Conservation (phyloP, 805 yeast genomes). For the Kregervanrija fluxuum region DNA sequence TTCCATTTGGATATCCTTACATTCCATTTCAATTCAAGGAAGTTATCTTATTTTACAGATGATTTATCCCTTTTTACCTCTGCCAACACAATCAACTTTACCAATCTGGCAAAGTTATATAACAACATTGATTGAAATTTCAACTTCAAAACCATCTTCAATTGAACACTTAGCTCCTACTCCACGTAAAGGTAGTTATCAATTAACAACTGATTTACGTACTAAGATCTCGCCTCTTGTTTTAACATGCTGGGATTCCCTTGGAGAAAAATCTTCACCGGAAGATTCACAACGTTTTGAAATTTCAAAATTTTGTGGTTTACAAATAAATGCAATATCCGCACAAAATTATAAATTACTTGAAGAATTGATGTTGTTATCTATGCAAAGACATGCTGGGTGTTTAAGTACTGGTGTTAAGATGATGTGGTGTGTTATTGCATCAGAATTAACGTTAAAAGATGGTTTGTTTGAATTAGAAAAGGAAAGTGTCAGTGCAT, state of each 20-base stretch:
- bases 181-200: constrained; percentile 63
- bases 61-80: constrained; percentile 45
- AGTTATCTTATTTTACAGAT: constrained; percentile 3
- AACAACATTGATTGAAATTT: constrained; percentile 47
- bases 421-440: constrained; percentile 63
- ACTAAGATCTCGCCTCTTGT: constrained; percentile 49
- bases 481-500: constrained; percentile 52
- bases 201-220: constrained; percentile 58
- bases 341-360: constrained; percentile 51
- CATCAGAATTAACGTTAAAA: constrained; percentile 56
- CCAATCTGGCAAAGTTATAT: constrained; percentile 61
- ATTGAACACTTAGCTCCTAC: constrained; percentile 64
- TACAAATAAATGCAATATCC: constrained; percentile 57
- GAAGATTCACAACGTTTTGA: constrained; percentile 54
- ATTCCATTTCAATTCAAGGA: constrained; percentile 38
- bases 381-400: constrained; percentile 56
- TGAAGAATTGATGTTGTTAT: constrained; percentile 56
- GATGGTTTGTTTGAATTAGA: constrained; percentile 55
- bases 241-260: constrained; percentile 61
- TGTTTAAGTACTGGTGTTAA: constrained; percentile 59
- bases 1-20: constrained; percentile 66
- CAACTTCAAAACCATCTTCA: constrained; percentile 61
- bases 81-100: constrained; percentile 32
- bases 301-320: constrained; percentile 56
- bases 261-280: constrained; percentile 56